phyloP scores from a whole-genome alignment of 176 grass and related monocot genomes.

The Rhipidocladum racemiflorum region DNA sequence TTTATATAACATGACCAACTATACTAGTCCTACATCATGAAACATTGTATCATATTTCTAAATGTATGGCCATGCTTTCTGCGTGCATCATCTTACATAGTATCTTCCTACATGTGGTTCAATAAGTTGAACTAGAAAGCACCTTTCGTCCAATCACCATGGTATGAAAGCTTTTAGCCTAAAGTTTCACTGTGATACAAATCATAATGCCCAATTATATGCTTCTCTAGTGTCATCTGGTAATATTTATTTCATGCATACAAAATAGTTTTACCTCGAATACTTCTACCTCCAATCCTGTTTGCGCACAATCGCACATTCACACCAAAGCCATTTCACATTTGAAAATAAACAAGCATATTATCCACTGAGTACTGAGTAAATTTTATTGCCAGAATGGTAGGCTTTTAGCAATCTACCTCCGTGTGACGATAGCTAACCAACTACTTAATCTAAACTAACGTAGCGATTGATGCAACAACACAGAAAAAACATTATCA shows the following conservation, averaged over 20 bases:
- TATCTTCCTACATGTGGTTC: neutral
- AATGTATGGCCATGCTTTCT: neutral
- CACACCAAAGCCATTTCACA: neutral
- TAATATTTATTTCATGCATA: neutral
- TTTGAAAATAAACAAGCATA: neutral
- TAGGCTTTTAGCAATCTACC: neutral
- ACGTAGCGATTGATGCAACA: neutral
- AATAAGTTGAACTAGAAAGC: conserved; percentile 5
- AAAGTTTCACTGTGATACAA: neutral
- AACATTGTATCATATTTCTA: neutral
- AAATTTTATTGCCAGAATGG: conserved; percentile 5
- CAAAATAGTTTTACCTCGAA: neutral
- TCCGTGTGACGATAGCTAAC: neutral
- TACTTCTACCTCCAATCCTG: neutral
- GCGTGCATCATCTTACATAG: neutral
- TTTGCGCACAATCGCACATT: neutral
- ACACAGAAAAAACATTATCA: conserved; percentile 1
- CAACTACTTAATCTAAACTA: neutral
- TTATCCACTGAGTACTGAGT: neutral
- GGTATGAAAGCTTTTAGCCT: neutral
- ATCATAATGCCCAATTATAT: neutral
- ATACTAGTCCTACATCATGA: neutral
- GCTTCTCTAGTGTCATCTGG: neutral
- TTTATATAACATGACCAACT: neutral
- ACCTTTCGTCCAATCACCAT: neutral